phyloP scores from a whole-genome alignment of 2,329 filamentous ascomycete genomes.

The Mariannaea sp. region DNA sequence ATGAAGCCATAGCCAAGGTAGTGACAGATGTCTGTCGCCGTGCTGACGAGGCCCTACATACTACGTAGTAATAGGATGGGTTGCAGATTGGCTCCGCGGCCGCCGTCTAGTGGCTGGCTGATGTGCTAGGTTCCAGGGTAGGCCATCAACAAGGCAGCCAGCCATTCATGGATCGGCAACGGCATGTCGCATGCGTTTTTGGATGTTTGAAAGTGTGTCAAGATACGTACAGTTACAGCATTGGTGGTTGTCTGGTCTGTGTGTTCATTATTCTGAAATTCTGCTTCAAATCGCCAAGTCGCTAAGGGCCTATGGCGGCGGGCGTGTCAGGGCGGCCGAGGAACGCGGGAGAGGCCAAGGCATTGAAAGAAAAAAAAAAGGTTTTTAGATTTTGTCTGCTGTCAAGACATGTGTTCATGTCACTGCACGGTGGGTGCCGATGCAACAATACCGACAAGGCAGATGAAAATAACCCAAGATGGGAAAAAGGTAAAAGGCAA shows the following conservation, averaged over 20 bases:
- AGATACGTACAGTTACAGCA: too few species aligned
- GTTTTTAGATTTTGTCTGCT: too few species aligned
- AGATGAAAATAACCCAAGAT: constrained; percentile 7
- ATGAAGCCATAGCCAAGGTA: constrained; percentile 20
- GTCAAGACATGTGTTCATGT: constrained; percentile 14
- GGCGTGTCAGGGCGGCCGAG: not conserved
- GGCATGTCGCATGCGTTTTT: constrained; percentile 1
- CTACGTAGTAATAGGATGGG: constrained; percentile 22
- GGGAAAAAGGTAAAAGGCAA: too few species aligned
- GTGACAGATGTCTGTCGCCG: constrained; percentile 29
- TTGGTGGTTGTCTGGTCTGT: not conserved
- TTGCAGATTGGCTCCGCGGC: constrained; percentile 26
- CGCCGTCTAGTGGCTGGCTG: constrained; percentile 30
- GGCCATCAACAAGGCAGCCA: constrained; percentile 26
- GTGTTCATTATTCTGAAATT: too few species aligned
- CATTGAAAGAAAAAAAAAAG: not conserved
- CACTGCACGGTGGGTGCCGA: constrained; percentile 9
- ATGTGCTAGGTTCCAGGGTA: constrained; percentile 27
- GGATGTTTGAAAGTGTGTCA: too few species aligned
- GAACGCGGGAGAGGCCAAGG: not conserved
- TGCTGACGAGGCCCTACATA: constrained; percentile 23
- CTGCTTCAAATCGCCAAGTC: too few species aligned
- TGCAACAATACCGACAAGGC: constrained; percentile 6
- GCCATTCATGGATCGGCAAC: constrained; percentile 19
- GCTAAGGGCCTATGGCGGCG: too few species aligned